Evolutionary conservation across 768 basidiomycete species (phyloP).

Genomic region (Rhodotorula babjevae): DNA sequence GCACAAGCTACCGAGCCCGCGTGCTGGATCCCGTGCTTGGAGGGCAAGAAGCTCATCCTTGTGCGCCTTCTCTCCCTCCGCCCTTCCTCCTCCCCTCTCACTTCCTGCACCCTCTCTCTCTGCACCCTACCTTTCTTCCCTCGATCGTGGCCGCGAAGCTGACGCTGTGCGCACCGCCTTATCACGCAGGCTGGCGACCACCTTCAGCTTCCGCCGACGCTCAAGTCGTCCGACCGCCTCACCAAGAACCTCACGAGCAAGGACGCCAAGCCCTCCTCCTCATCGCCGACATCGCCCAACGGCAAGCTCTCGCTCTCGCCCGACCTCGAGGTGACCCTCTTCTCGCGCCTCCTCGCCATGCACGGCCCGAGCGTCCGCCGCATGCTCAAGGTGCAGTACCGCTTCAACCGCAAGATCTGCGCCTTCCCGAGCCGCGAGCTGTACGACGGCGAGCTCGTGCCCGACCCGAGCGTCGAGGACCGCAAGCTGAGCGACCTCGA

Average conservation of each 20-base stretch:
- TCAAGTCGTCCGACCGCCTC: conserved; percentile 57
- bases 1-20: conserved; percentile 94
- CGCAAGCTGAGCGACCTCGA: conserved; percentile 52
- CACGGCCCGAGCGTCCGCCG: conserved; percentile 77
- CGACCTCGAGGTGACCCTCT: conserved; percentile 80
- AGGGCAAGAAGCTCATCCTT: conserved; percentile 62
- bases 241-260: conserved; percentile 17
- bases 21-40: conserved; percentile 94
- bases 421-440: conserved; percentile 35
- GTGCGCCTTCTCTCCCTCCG: too few relatives aligned
- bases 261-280: conserved; percentile 3
- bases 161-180: too few relatives aligned
- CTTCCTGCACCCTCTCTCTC: not conserved
- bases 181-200: conserved; percentile 84
- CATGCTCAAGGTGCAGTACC: conserved; percentile 83
- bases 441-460: conserved; percentile 34
- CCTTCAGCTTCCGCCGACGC: conserved; percentile 89
- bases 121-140: not conserved
- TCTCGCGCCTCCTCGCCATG: conserved; percentile 83
- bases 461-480: conserved; percentile 8
- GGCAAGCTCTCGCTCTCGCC: conserved; percentile 56
- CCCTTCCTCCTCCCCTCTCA: too few relatives aligned
- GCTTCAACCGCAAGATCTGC: conserved; percentile 45
- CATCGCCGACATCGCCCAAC: not conserved
- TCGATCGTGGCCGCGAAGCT: not conserved